A percentile compares a stretch with the other conserved stretches of the same genome.
phyloP scores from a whole-genome alignment of 108 stramenopile species.

The Aurantiochytrium sp. region DNA sequence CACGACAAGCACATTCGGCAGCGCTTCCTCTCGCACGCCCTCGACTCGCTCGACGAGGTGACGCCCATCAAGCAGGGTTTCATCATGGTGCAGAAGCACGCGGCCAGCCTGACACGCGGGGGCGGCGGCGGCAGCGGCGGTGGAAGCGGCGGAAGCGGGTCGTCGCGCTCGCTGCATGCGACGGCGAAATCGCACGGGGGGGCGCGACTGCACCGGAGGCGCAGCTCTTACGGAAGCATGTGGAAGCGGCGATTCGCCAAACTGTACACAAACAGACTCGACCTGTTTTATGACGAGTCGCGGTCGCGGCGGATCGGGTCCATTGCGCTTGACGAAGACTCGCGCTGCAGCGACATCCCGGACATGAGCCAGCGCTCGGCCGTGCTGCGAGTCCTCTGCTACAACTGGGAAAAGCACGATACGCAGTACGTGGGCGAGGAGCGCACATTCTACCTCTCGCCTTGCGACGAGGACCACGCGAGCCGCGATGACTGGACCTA shows the following conservation, averaged over 20 bases:
- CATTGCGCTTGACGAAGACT: too few relatives aligned
- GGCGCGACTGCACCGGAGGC: background rate
- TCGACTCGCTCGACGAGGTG: background rate
- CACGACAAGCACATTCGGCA: background rate
- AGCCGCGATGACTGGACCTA: background rate
- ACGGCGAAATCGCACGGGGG: too few relatives aligned
- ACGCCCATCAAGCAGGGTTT: background rate
- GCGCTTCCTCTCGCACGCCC: background rate
- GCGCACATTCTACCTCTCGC: background rate
- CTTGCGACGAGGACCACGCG: background rate
- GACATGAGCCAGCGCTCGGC: too few relatives aligned
- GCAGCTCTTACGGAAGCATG: background rate
- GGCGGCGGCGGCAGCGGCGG: too few relatives aligned
- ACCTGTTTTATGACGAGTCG: background rate
- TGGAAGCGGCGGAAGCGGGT: too few relatives aligned
- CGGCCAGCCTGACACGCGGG: background rate
- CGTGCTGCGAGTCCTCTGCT: too few relatives aligned
- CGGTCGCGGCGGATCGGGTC: too few relatives aligned
- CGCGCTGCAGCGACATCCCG: too few relatives aligned
- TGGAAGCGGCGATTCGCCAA: background rate
- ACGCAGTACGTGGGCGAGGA: too few relatives aligned
- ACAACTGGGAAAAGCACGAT: too few relatives aligned
- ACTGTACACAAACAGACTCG: background rate
- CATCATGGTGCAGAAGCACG: background rate
- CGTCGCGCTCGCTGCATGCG: too few relatives aligned